phyloP scores from a whole-genome alignment of 495 filamentous ascomycete species.

The Hypoxylon perforatum region DNA sequence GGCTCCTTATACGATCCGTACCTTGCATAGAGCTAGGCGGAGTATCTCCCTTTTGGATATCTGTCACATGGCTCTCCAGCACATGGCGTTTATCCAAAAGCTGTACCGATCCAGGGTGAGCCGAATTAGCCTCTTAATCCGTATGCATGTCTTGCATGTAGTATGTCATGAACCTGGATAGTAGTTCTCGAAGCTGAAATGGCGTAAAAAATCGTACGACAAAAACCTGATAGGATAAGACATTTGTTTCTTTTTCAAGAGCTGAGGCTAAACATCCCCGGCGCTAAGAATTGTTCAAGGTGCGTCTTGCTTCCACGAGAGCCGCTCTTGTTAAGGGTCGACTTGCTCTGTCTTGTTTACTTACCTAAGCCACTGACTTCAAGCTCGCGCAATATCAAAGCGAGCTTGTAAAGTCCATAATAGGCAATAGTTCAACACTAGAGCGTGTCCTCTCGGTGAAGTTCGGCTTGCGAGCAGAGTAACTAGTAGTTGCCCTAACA shows the following conservation, averaged over 20 bases:
- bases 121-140: not conserved
- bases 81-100: constrained; percentile 12
- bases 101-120: not conserved
- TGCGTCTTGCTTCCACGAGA: not conserved
- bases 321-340: not conserved
- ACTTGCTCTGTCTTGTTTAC: too few species aligned
- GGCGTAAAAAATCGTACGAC: constrained; percentile 24
- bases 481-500: too few species aligned
- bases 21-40: too few species aligned
- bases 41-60: not conserved
- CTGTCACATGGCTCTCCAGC: constrained; percentile 17
- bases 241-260: not conserved
- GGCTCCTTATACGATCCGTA: too few species aligned
- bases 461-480: too few species aligned
- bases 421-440: too few species aligned
- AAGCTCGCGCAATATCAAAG: too few species aligned
- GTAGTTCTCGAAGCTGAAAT: constrained; percentile 7
- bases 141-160: constrained; percentile 20
- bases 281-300: too few species aligned
- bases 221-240: not conserved
- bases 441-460: too few species aligned
- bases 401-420: too few species aligned
- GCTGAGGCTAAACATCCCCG: constrained; percentile 3
- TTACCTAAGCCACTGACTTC: too few species aligned
- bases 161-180: not conserved